These are phyloP conservation scores for Cryptococcus amylolentus DNA, from an alignment of 1,284 basidiomycete species.

Conservation along the genomic window DNA sequence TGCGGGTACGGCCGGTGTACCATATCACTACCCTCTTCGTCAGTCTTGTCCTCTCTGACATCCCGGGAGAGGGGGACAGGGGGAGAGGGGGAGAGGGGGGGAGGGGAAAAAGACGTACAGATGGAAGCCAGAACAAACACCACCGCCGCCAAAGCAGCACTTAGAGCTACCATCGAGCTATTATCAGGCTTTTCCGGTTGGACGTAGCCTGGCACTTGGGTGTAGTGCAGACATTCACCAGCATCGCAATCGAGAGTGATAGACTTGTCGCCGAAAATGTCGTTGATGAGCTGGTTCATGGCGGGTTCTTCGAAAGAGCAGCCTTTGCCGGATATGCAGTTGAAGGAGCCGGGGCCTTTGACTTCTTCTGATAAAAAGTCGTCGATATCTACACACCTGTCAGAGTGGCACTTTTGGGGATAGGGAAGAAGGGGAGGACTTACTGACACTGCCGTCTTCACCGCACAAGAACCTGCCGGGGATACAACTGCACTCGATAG, in stretches of 20 bases:
- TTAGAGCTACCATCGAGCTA: slow-evolving; percentile 75
- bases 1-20: slow-evolving; percentile 74
- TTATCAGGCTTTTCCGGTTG: slow-evolving; percentile 74
- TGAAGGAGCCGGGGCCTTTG: slow-evolving; percentile 83
- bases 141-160: slow-evolving; percentile 67
- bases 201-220: slow-evolving; percentile 89
- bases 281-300: slow-evolving; percentile 91
- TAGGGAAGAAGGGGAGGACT: slow-evolving; percentile 38
- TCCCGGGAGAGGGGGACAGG: neutral
- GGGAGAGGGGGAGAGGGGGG: neutral
- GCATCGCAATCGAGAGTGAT: slow-evolving; percentile 84
- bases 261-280: slow-evolving; percentile 85
- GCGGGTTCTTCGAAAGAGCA: slow-evolving; percentile 93
- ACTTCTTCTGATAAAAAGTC: slow-evolving; percentile 90
- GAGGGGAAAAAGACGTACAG: slow-evolving; percentile 30
- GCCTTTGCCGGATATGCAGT: slow-evolving; percentile 65
- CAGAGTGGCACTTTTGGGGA: neutral
- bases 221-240: slow-evolving; percentile 91
- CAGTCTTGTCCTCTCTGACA: slow-evolving; percentile 1
- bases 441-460: slow-evolving; percentile 88
- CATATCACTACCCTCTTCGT: slow-evolving; percentile 62
- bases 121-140: slow-evolving; percentile 55
- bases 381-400: slow-evolving; percentile 67
- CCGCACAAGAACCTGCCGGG: slow-evolving; percentile 92
- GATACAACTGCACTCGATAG: slow-evolving; percentile 85